A percentile compares a stretch with the other conserved stretches of the same genome.
Conservation (phyloP, 139 green algal species). For the Chlorella sorokiniana region DNA sequence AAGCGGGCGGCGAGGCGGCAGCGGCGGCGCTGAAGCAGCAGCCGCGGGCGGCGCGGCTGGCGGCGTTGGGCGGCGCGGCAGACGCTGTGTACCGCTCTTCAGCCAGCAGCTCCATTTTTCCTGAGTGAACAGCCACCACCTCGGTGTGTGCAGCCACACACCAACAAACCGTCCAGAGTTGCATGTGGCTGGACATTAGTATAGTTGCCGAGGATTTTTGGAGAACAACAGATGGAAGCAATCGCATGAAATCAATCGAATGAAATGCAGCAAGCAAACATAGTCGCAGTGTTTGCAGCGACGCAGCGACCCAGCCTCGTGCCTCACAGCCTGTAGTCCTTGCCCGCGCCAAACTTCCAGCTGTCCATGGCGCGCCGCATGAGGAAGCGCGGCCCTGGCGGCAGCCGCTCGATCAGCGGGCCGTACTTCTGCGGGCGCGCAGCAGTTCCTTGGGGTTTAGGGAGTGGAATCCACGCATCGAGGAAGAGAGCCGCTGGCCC, state of each 20-base stretch:
- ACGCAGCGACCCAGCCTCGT: background rate
- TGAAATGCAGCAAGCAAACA: too few species aligned
- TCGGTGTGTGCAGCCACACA: too few species aligned
- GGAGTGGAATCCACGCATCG: background rate
- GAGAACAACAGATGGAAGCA: too few species aligned
- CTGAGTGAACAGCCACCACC: background rate
- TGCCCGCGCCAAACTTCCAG: constrained; percentile 44
- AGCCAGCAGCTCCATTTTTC: constrained; percentile 26
- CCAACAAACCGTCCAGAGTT: too few species aligned
- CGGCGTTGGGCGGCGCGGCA: background rate
- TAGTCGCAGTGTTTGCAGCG: too few species aligned
- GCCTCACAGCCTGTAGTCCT: constrained; percentile 39
- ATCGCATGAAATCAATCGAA: too few species aligned
- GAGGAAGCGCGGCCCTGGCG: constrained; percentile 26
- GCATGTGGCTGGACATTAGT: too few species aligned
- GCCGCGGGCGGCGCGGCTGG: background rate
- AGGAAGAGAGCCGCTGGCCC: too few species aligned
- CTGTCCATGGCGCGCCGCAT: constrained; percentile 36
- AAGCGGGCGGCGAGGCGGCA: background rate
- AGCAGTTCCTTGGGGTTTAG: background rate
- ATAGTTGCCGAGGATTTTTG: too few species aligned
- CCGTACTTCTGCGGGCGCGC: constrained; percentile 6
- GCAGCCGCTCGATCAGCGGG: constrained; percentile 28
- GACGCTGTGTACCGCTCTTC: constrained; percentile 10
- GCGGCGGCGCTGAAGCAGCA: background rate